These are phyloP conservation scores for Phytophthora pseudosyringae DNA, from an alignment of 352 stramenopile species.

Conservation along the genomic window DNA sequence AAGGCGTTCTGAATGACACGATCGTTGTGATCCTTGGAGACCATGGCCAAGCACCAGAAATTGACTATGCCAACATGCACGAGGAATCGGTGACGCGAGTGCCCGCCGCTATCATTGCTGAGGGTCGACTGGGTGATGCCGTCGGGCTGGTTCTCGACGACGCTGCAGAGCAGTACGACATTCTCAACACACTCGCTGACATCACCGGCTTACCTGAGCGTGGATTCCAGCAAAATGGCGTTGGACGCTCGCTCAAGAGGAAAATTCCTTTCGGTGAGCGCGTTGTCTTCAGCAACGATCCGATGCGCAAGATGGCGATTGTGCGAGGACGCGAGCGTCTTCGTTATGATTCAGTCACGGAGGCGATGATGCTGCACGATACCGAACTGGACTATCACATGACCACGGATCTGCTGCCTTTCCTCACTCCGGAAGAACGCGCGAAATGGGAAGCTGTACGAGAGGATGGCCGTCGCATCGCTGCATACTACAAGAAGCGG, in stretches of 20 bases:
- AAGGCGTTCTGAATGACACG: conserved; percentile 61
- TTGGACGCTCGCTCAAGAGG: conserved; percentile 66
- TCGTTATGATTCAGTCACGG: conserved; percentile 45
- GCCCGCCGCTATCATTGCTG: conserved; percentile 51
- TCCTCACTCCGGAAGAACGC: conserved; percentile 20
- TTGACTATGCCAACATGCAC: conserved; percentile 43
- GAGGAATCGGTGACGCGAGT: conserved; percentile 54
- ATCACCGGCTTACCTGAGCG: conserved; percentile 57
- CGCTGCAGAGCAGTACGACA: conserved; percentile 56
- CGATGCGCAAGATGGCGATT: conserved; percentile 52
- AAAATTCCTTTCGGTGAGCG: conserved; percentile 28
- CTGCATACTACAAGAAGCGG: conserved; percentile 55
- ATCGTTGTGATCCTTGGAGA: conserved; percentile 65
- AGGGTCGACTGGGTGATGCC: conserved; percentile 49
- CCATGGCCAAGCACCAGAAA: conserved; percentile 62
- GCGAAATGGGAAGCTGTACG: conserved; percentile 40
- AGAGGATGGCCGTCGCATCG: conserved; percentile 40
- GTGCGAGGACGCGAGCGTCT: conserved; percentile 53
- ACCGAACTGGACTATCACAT: conserved; percentile 45
- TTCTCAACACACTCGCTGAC: conserved; percentile 68
- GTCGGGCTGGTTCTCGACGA: conserved; percentile 52
- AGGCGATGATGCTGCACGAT: conserved; percentile 57
- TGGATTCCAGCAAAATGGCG: conserved; percentile 60
- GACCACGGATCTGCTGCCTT: conserved; percentile 43
- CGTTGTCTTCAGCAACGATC: conserved; percentile 63